phyloP scores from a whole-genome alignment of 257 asterid species.

The Solanum lignicaule region DNA sequence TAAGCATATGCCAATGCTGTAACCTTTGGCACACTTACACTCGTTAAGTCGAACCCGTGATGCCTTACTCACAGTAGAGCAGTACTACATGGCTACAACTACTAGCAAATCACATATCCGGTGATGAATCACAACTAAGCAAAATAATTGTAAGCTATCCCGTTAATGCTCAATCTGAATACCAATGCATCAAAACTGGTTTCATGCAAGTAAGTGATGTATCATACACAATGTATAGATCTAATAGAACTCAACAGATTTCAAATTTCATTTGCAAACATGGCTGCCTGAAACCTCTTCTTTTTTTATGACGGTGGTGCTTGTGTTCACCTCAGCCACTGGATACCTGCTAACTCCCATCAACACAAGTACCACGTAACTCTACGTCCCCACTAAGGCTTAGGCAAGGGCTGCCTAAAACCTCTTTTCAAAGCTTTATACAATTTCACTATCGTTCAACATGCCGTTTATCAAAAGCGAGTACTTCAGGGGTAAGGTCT shows the following conservation, averaged over 20 bases:
- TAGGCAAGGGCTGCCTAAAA: not conserved
- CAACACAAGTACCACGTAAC: not conserved
- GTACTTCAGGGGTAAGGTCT: not conserved
- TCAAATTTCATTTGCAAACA: not conserved
- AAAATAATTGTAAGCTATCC: not conserved
- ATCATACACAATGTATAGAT: not conserved
- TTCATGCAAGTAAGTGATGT: not conserved
- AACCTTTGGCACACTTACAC: not conserved
- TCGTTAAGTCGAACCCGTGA: not conserved
- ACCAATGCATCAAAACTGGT: not conserved
- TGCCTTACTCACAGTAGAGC: not conserved
- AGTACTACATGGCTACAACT: not conserved
- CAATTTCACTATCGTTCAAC: not conserved
- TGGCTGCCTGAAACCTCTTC: not conserved
- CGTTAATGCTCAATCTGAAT: not conserved
- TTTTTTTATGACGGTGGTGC: not conserved
- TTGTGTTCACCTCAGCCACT: not conserved
- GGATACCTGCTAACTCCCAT: not conserved
- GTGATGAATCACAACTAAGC: not conserved
- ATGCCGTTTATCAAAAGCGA: not conserved
- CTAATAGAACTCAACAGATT: not conserved
- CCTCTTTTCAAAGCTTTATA: not conserved
- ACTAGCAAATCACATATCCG: not conserved
- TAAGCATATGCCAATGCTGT: not conserved
- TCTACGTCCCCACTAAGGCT: not conserved